These are phyloP conservation scores for Thozetella sp. DNA, from an alignment of 495 filamentous ascomycete genomes.

Conservation along the genomic window DNA sequence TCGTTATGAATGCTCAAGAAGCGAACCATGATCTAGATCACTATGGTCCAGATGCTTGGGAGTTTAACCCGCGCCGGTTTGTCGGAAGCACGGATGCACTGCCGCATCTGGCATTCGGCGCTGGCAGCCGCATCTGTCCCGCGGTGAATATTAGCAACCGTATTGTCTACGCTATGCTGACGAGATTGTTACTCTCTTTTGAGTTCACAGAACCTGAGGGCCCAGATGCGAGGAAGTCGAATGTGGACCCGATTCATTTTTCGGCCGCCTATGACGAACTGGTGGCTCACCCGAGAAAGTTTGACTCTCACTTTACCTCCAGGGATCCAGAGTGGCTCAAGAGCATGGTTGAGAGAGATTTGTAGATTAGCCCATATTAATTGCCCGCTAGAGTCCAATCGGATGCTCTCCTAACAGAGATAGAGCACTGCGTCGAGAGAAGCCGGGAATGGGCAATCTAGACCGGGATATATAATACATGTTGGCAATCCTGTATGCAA, in stretches of 20 bases:
- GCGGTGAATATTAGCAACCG: background rate
- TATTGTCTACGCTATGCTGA: background rate
- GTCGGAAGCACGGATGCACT: background rate
- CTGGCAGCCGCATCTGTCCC: background rate
- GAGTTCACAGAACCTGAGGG: background rate
- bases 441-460: too few relatives aligned
- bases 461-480: too few relatives aligned
- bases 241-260: background rate
- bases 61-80: background rate
- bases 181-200: background rate
- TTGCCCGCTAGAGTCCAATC: too few relatives aligned
- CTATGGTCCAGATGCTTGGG: background rate
- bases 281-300: background rate
- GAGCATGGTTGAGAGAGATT: too few relatives aligned
- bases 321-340: background rate
- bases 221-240: background rate
- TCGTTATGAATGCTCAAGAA: background rate
- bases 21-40: background rate
- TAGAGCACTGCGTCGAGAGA: too few relatives aligned
- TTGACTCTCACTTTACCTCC: background rate
- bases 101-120: background rate
- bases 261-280: background rate
- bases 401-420: too few relatives aligned
- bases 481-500: too few relatives aligned
- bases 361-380: too few relatives aligned